Percentiles rank a stretch among this genome's conserved stretches.
Evolutionary conservation across 345 rosid genomes (phyloP).

Genomic region (Lepidium sativum): DNA sequence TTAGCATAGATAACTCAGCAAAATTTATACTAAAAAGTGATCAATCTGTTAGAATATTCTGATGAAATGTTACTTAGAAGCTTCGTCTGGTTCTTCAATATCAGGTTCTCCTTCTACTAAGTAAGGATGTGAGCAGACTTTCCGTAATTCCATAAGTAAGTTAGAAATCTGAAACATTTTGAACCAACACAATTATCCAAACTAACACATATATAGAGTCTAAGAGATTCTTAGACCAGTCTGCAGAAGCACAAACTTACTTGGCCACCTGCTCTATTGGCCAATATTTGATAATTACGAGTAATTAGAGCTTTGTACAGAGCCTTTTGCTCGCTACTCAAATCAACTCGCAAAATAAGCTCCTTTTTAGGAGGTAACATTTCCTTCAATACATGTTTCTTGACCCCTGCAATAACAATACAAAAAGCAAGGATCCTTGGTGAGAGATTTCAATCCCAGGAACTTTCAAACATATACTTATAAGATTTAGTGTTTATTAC

Average conservation of each 20-base stretch:
- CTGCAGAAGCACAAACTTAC: slow-evolving; percentile 27
- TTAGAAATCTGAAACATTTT: slow-evolving; percentile 53
- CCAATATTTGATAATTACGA: slow-evolving; percentile 61
- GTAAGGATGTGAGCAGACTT: slow-evolving; percentile 86
- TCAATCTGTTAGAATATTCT: no score
- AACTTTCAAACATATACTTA: neutral
- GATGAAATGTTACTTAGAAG: slow-evolving; percentile 42
- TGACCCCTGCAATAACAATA: slow-evolving; percentile 54
- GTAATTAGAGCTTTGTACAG: slow-evolving; percentile 78
- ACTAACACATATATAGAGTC: neutral
- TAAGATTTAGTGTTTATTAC: slow-evolving; percentile 36
- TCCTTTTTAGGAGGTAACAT: slow-evolving; percentile 76
- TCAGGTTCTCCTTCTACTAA: slow-evolving; percentile 69
- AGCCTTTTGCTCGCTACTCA: slow-evolving; percentile 72
- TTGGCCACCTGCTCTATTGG: slow-evolving; percentile 63
- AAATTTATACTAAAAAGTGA: neutral
- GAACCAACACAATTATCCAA: slow-evolving; percentile 11
- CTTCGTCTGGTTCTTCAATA: slow-evolving; percentile 43
- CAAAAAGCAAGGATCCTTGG: neutral
- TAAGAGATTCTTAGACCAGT: neutral
- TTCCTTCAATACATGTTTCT: slow-evolving; percentile 83
- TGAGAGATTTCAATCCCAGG: neutral
- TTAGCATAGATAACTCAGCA: neutral
- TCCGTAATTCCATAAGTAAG: slow-evolving; percentile 84
- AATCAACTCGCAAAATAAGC: slow-evolving; percentile 80